Conservation (phyloP, 345 rosid genomes). For the Bruguiera parviflora region DNA sequence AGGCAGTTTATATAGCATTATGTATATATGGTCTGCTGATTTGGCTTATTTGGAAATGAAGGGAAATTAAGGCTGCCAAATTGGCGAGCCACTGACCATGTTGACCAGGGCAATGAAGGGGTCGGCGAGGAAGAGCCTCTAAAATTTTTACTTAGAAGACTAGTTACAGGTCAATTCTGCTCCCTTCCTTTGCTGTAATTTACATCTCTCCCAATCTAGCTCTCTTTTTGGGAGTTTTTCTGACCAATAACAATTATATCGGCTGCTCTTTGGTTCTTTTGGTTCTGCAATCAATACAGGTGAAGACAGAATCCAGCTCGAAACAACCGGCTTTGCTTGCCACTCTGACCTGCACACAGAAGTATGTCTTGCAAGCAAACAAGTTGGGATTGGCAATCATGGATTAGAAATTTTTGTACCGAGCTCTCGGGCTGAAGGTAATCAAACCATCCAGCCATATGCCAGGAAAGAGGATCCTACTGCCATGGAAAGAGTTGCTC, state of each 20-base stretch:
- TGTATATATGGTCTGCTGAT: neutral
- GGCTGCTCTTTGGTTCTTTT: no score
- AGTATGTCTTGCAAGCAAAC: slow-evolving; percentile 26
- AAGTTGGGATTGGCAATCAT: slow-evolving; percentile 22
- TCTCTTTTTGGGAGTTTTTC: no score
- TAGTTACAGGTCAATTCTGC: neutral
- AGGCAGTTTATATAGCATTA: neutral
- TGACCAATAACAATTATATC: no score
- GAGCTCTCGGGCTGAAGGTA: slow-evolving; percentile 11
- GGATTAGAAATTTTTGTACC: slow-evolving; percentile 21
- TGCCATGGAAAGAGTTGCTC: slow-evolving; percentile 17
- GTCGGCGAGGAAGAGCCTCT: neutral
- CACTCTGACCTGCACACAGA: slow-evolving; percentile 25
- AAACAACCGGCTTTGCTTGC: slow-evolving; percentile 27
- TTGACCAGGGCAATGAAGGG: neutral
- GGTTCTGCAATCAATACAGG: slow-evolving; percentile 13
- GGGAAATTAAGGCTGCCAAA: neutral
- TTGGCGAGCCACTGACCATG: neutral
- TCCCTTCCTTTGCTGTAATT: neutral
- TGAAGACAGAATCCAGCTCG: slow-evolving; percentile 27
- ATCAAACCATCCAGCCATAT: slow-evolving; percentile 23
- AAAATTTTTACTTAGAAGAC: neutral
- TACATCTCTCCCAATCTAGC: no score
- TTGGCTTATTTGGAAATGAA: neutral
- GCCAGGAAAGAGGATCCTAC: slow-evolving; percentile 22